Percentiles rank a stretch among this genome's conserved stretches.
Conservation (phyloP, 208 protist species). For the Trypanosoma conorhini region DNA sequence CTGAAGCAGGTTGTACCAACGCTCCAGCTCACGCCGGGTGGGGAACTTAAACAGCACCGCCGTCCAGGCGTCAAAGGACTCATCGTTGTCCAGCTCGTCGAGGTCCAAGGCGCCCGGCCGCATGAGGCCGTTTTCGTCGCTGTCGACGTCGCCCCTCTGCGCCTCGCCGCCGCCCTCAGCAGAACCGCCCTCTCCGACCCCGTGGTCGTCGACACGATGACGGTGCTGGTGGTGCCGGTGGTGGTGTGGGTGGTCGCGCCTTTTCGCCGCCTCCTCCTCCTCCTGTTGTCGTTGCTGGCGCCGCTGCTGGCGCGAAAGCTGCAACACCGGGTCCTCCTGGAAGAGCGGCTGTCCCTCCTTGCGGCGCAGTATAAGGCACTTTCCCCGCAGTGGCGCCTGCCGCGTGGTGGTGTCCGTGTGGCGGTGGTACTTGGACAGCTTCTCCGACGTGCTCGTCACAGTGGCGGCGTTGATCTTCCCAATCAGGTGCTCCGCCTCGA, state of each 20-base stretch:
- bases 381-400: constrained; percentile 65
- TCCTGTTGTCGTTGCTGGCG: constrained; percentile 11
- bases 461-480: constrained; percentile 68
- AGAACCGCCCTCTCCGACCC: background rate
- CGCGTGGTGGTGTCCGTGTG: constrained; percentile 57
- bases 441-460: constrained; percentile 37
- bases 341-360: constrained; percentile 61
- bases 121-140: background rate
- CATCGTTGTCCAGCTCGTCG: background rate
- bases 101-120: background rate
- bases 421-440: constrained; percentile 80
- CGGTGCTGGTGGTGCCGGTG: background rate
- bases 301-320: constrained; percentile 27
- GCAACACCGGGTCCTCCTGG: constrained; percentile 44
- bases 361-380: constrained; percentile 50
- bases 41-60: constrained; percentile 78
- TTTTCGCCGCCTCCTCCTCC: constrained; percentile 3
- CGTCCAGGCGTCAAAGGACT: constrained; percentile 31
- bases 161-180: too few species aligned
- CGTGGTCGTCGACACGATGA: background rate
- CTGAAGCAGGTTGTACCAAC: constrained; percentile 82
- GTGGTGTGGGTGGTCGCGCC: too few species aligned
- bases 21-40: constrained; percentile 73
- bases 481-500: constrained; percentile 57
- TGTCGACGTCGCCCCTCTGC: background rate